phyloP scores from a whole-genome alignment of 495 filamentous ascomycete genomes.

The Hypomontagnella submonticulosa region DNA sequence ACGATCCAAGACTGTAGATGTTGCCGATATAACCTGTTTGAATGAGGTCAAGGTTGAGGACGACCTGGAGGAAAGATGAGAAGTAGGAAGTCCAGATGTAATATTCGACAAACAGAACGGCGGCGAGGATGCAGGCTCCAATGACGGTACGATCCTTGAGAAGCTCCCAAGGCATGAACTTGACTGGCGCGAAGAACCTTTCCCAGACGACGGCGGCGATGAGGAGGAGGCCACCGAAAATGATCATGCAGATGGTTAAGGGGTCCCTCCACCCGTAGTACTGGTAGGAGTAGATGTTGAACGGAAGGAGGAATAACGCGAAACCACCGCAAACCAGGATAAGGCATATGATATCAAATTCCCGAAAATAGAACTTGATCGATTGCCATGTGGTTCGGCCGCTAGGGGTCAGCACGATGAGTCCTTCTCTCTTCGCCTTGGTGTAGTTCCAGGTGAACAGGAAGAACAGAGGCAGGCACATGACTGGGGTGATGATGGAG shows the following conservation, averaged over 20 bases:
- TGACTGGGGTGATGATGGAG: constrained; percentile 65
- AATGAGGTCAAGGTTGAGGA: constrained; percentile 61
- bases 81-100: constrained; percentile 70
- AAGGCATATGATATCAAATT: constrained; percentile 69
- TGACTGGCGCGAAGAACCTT: constrained; percentile 63
- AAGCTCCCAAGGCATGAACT: constrained; percentile 68
- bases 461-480: constrained; percentile 63
- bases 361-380: constrained; percentile 63
- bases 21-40: constrained; percentile 64
- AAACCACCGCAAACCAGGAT: constrained; percentile 65
- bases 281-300: constrained; percentile 64
- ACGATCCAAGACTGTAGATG: constrained; percentile 61
- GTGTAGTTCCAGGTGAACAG: constrained; percentile 65
- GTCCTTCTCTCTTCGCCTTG: constrained; percentile 59
- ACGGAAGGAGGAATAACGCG: constrained; percentile 70
- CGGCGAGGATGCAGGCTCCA: constrained; percentile 65
- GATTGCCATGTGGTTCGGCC: constrained; percentile 62
- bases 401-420: constrained; percentile 57
- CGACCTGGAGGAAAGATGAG: constrained; percentile 70
- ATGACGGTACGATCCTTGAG: constrained; percentile 69
- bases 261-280: constrained; percentile 62
- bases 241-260: constrained; percentile 66
- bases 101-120: constrained; percentile 66
- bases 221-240: constrained; percentile 64
- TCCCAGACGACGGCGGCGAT: constrained; percentile 67